Evolutionary conservation across 257 asterid genomes (phyloP), one percentile per base, ranked within the genome.

Genomic region (Echites panduratus): DNA sequence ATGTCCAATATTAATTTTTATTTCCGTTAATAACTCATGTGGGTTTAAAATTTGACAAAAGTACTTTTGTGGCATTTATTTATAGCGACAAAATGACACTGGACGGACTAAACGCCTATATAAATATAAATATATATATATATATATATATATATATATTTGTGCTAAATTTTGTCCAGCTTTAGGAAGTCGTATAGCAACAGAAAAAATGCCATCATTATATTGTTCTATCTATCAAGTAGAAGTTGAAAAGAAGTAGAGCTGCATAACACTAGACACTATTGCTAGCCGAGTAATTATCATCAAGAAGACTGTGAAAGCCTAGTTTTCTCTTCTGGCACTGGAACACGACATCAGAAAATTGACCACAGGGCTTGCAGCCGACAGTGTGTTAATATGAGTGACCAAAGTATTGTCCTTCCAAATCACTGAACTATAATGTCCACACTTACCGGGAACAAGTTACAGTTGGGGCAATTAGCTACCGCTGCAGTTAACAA

Each of bases 401-500:
- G 56, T 5, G 6, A 45, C 43, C 2, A 24, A 45, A 14, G 45
- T 32, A 0, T 32, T 59, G n/a, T 62, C 67, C 45, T 62, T 32
- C 67, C 67, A 62, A 9, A 32, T 62, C 44, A 2, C 63, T 27
- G 12, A 24, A 22, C 24, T 56, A 0, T 24, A 56, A 32, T 22
- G 16, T 7, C 4, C 2, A 4, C n/a, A 9, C 67, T 29, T 61
- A 8, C 9, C 4, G 50, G 77, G 11, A 38, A 45, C 5, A 53
- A 24, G 7, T 68, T 11, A 24, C 32, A 64, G 70, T 62, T 45
- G 22, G 47, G 49, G 12, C 35, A 38, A 73, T 84, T 76, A 85
- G 81, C 77, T 82, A 62, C 85, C 73, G 12, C 96, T 88, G 67
- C 97, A 91, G 75, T 85, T 89, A 59, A 86, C 78, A 24, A 94